Percentiles rank a stretch among this genome's conserved stretches.
Evolutionary conservation across 768 basidiomycete species (phyloP).

Genomic region (Termitomyces sp.): DNA sequence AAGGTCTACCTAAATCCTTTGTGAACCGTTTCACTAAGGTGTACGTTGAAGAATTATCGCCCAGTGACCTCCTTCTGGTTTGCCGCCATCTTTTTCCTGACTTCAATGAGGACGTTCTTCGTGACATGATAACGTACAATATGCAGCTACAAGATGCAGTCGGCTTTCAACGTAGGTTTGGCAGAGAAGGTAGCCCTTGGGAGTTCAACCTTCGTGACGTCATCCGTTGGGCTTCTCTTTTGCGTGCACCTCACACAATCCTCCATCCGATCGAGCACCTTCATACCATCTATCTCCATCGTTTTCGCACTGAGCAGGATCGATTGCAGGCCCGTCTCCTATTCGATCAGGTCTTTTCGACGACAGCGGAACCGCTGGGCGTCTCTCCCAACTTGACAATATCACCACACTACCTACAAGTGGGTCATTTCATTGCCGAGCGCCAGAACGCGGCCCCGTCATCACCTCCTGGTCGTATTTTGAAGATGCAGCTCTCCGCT

Average conservation of each 20-base stretch:
- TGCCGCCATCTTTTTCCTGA: slow-evolving; percentile 72
- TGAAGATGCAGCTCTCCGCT: slow-evolving; percentile 60
- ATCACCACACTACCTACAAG: slow-evolving; percentile 48
- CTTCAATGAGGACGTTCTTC: slow-evolving; percentile 49
- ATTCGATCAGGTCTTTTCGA: slow-evolving; percentile 52
- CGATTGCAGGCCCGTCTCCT: slow-evolving; percentile 45
- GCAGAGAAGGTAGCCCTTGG: slow-evolving; percentile 85
- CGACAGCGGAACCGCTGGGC: slow-evolving; percentile 18
- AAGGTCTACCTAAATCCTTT: slow-evolving; percentile 96
- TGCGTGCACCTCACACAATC: slow-evolving; percentile 27
- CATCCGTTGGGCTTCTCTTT: slow-evolving; percentile 77
- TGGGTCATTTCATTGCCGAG: slow-evolving; percentile 56
- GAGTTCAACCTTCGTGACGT: slow-evolving; percentile 98
- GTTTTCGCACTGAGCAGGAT: slow-evolving; percentile 79
- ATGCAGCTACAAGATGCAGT: slow-evolving; percentile 64
- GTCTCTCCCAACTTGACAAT: slow-evolving; percentile 35
- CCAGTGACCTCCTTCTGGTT: slow-evolving; percentile 74
- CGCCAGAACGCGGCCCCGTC: slow-evolving; percentile 34
- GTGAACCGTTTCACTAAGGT: slow-evolving; percentile 99
- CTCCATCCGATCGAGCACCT: slow-evolving; percentile 62
- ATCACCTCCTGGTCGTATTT: slow-evolving; percentile 43
- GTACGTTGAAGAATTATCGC: slow-evolving; percentile 80
- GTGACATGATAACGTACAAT: slow-evolving; percentile 83
- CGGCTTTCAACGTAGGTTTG: slow-evolving; percentile 62
- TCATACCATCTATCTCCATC: slow-evolving; percentile 73